Evolutionary conservation across 495 filamentous ascomycete genomes (phyloP).

Genomic region (Aspergillus saccharolyticus): DNA sequence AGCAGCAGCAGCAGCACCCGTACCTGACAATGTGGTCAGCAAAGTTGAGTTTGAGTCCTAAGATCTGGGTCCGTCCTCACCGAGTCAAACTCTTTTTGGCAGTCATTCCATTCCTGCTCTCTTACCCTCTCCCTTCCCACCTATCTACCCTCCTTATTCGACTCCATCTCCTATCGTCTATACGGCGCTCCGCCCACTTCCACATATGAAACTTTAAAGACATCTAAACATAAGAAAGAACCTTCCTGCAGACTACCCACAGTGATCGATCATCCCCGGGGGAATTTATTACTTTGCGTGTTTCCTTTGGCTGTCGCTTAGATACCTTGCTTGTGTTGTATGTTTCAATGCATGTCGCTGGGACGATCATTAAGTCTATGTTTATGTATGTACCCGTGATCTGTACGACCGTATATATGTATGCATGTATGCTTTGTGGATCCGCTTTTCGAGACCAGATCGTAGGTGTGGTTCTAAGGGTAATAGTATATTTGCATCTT

Average conservation of each 20-base stretch:
- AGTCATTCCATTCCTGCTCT: neutral
- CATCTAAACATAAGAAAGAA: too few species aligned
- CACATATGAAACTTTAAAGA: too few species aligned
- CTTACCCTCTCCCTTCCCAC: neutral
- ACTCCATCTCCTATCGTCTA: too few species aligned
- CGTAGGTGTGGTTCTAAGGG: too few species aligned
- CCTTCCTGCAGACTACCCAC: too few species aligned
- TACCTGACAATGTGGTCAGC: conserved; percentile 25
- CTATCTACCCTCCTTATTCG: neutral
- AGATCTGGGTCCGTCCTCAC: conserved; percentile 2
- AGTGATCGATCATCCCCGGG: too few species aligned
- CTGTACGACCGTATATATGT: conserved; percentile 23
- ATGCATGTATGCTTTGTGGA: neutral
- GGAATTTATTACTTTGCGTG: too few species aligned
- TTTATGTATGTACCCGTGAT: neutral
- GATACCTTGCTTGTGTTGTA: too few species aligned
- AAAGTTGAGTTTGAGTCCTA: conserved; percentile 40
- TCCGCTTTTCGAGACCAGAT: too few species aligned
- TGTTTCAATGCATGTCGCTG: too few species aligned
- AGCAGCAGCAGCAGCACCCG: neutral
- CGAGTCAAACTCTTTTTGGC: neutral
- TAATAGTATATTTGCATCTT: neutral
- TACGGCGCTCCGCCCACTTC: too few species aligned
- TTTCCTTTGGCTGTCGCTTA: too few species aligned
- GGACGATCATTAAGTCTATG: neutral